Percentiles rank a stretch among this genome's conserved stretches.
phyloP scores from a whole-genome alignment of 495 filamentous ascomycete genomes.

The Aspergillus olivimuriae region DNA sequence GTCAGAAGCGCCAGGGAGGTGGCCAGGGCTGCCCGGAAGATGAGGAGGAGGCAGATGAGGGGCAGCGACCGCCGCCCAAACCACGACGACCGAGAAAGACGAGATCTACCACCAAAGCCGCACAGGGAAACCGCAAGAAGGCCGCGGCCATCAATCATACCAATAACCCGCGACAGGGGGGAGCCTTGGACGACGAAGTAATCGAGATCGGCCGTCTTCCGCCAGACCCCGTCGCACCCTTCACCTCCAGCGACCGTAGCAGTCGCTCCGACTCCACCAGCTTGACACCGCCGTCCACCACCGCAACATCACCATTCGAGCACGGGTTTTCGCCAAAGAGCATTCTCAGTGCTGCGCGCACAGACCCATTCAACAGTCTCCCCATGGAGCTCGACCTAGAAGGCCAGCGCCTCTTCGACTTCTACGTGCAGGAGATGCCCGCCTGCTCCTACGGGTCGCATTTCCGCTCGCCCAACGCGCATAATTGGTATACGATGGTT shows the following conservation, averaged over 20 bases:
- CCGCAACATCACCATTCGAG: constrained; percentile 12
- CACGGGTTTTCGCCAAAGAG: constrained; percentile 24
- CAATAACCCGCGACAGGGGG: too few relatives aligned
- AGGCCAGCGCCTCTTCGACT: constrained; percentile 30
- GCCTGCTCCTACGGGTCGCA: constrained; percentile 32
- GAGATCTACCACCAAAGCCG: constrained; percentile 5
- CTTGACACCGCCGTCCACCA: constrained; percentile 12
- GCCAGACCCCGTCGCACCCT: not conserved
- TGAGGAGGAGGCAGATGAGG: constrained; percentile 10
- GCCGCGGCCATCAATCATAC: too few relatives aligned
- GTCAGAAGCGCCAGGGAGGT: constrained; percentile 28
- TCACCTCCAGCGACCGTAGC: constrained; percentile 1
- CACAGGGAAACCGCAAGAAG: constrained; percentile 3
- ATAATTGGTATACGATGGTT: constrained; percentile 33
- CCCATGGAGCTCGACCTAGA: constrained; percentile 26
- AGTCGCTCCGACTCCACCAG: constrained; percentile 9
- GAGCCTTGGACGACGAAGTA: too few relatives aligned
- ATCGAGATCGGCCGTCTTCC: constrained; percentile 8
- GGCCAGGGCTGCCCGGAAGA: constrained; percentile 4
- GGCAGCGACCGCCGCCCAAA: constrained; percentile 6
- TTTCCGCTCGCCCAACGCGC: constrained; percentile 27
- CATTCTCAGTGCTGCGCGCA: constrained; percentile 31
- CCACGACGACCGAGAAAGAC: constrained; percentile 18
- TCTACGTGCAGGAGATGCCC: constrained; percentile 36
- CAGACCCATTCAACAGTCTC: constrained; percentile 31